Evolutionary conservation across 148 eudicot species (phyloP).

Genomic region (Rhododendron vialii): DNA sequence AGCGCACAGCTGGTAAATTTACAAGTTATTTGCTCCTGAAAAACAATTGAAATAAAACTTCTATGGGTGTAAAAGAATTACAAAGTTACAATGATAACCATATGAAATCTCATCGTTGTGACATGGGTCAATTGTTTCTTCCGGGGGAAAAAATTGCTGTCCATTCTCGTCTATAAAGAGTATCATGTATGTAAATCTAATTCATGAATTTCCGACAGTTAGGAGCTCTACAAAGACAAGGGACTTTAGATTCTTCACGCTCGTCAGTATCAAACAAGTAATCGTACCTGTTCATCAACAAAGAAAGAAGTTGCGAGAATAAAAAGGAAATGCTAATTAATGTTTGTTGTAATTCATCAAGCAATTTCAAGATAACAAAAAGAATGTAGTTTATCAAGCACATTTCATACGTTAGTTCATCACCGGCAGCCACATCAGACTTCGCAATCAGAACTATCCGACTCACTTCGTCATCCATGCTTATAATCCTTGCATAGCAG

Average conservation of each 20-base stretch:
- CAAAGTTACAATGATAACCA: background rate
- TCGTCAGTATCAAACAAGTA: conserved; percentile 89
- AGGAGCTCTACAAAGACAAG: conserved; percentile 77
- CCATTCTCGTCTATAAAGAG: background rate
- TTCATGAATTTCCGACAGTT: conserved; percentile 84
- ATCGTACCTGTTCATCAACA: conserved; percentile 55
- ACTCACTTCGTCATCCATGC: conserved; percentile 61
- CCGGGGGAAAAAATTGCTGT: background rate
- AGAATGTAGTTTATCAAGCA: background rate
- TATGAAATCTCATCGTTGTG: background rate
- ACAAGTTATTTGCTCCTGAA: conserved; percentile 8
- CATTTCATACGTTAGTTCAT: conserved; percentile 68
- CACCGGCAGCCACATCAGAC: conserved; percentile 66
- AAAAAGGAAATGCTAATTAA: background rate
- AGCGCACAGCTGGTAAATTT: conserved; percentile 20
- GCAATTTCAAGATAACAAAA: background rate
- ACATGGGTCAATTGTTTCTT: background rate
- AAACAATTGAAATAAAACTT: background rate
- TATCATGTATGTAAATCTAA: conserved; percentile 17
- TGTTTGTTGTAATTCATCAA: background rate
- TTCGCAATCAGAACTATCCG: conserved; percentile 89
- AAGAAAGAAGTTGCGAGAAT: background rate
- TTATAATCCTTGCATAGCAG: conserved; percentile 90
- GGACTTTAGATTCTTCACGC: conserved; percentile 75
- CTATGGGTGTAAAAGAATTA: conserved; percentile 2